Evolutionary conservation across 2,329 filamentous ascomycete genomes (phyloP).

Genomic region (Fusarium xyrophilum): DNA sequence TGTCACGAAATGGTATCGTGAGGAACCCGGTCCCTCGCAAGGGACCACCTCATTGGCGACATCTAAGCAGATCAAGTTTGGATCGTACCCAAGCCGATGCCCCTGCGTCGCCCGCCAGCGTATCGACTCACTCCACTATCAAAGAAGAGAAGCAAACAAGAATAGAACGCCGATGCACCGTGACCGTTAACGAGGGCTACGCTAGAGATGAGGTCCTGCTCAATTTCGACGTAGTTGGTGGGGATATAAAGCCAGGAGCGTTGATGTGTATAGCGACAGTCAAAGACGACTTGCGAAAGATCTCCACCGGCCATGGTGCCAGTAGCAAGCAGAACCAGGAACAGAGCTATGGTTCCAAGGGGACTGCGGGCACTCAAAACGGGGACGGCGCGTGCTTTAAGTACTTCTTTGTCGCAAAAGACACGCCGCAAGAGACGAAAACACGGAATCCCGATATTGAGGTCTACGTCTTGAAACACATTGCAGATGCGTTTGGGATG

Average conservation of each 20-base stretch:
- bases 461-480: conserved; percentile 76
- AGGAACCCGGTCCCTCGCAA: conserved; percentile 50
- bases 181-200: conserved; percentile 74
- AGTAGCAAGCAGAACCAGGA: conserved; percentile 46
- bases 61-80: conserved; percentile 56
- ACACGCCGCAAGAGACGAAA: conserved; percentile 73
- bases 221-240: conserved; percentile 74
- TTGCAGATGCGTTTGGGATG: conserved; percentile 82
- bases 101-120: conserved; percentile 56
- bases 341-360: conserved; percentile 36
- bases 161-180: conserved; percentile 58
- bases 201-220: conserved; percentile 80
- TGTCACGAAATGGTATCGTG: conserved; percentile 42
- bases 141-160: conserved; percentile 46
- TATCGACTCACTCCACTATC: conserved; percentile 58
- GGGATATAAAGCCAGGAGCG: conserved; percentile 68
- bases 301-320: conserved; percentile 41
- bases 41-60: conserved; percentile 58
- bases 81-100: conserved; percentile 53
- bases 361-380: conserved; percentile 30
- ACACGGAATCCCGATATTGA: conserved; percentile 69
- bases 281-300: conserved; percentile 56
- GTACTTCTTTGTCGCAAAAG: conserved; percentile 76
- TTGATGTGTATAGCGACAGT: conserved; percentile 76
- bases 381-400: conserved; percentile 46